These are phyloP conservation scores for Skeletonema potamos DNA, from an alignment of 108 stramenopile genomes.

Conservation along the genomic window DNA sequence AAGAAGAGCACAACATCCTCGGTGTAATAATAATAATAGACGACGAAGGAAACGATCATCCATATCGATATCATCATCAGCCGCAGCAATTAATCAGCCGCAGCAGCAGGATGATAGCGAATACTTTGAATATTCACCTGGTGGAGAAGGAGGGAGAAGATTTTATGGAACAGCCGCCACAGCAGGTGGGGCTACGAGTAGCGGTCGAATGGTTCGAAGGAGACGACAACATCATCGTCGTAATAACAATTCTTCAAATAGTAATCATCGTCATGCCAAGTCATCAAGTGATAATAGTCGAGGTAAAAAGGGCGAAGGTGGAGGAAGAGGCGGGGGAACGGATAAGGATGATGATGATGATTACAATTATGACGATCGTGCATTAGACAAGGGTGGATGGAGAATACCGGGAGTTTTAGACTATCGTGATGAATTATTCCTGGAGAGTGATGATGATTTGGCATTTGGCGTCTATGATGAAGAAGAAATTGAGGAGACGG, in stretches of 20 bases:
- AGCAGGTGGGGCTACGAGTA: too few relatives aligned
- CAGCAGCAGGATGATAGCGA: too few relatives aligned
- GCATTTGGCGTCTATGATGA: slow-evolving; percentile 56
- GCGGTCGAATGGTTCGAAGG: too few relatives aligned
- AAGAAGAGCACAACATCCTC: too few relatives aligned
- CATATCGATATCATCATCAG: too few relatives aligned
- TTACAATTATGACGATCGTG: slow-evolving; percentile 17
- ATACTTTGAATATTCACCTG: too few relatives aligned
- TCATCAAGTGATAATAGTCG: background rate
- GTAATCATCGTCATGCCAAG: background rate
- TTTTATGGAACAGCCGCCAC: background rate
- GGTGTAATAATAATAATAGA: too few relatives aligned
- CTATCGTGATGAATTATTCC: slow-evolving; percentile 84
- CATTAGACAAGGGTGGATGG: slow-evolving; percentile 43
- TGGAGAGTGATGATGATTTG: slow-evolving; percentile 72
- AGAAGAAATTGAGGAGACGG: slow-evolving; percentile 13
- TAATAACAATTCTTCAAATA: background rate
- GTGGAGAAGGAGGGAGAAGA: background rate
- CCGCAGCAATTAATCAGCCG: too few relatives aligned
- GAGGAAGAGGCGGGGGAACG: background rate
- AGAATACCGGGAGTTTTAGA: slow-evolving; percentile 44
- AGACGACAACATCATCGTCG: background rate
- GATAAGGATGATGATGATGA: background rate
- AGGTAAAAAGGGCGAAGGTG: background rate
- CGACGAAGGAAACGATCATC: too few relatives aligned